phyloP scores from a whole-genome alignment of 1,284 basidiomycete genomes.

The Sparassis latifolia region DNA sequence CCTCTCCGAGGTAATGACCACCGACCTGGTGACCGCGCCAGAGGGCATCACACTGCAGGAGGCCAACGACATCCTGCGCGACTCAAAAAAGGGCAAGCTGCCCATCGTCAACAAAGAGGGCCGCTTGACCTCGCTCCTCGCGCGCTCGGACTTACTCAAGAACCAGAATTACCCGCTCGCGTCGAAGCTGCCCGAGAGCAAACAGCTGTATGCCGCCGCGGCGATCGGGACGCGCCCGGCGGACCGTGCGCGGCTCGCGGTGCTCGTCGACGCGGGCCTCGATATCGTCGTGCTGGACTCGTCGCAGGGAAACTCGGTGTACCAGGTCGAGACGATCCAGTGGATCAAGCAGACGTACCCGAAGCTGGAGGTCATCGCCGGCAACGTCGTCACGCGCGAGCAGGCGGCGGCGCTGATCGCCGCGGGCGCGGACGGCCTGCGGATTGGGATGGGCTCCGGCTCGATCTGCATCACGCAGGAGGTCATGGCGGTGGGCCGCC shows the following conservation, averaged over 20 bases:
- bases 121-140: constrained; percentile 80
- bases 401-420: constrained; percentile 93
- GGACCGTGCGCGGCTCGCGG: constrained; percentile 80
- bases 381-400: constrained; percentile 97
- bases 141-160: constrained; percentile 95
- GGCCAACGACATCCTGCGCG: constrained; percentile 92
- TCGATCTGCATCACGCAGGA: constrained; percentile 99
- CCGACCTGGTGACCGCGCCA: constrained; percentile 72
- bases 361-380: constrained; percentile 88
- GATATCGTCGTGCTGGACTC: constrained; percentile 97
- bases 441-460: constrained; percentile 96
- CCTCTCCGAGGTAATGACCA: constrained; percentile 93
- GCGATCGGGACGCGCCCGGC: constrained; percentile 91
- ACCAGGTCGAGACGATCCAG: constrained; percentile 91
- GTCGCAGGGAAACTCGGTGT: constrained; percentile 94
- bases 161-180: constrained; percentile 97
- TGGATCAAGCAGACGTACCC: constrained; percentile 91
- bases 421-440: constrained; percentile 91
- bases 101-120: constrained; percentile 80
- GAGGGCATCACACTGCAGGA: constrained; percentile 86
- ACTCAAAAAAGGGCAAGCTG: constrained; percentile 97
- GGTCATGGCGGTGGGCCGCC: constrained; percentile 99
- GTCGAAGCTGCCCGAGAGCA: constrained; percentile 86
- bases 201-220: constrained; percentile 97
- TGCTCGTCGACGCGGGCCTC: constrained; percentile 91